A percentile compares a stretch with the other conserved stretches of the same genome.
Evolutionary conservation across 2,329 filamentous ascomycete species (phyloP).

Genomic region (Paracoccidioides brasiliensis): DNA sequence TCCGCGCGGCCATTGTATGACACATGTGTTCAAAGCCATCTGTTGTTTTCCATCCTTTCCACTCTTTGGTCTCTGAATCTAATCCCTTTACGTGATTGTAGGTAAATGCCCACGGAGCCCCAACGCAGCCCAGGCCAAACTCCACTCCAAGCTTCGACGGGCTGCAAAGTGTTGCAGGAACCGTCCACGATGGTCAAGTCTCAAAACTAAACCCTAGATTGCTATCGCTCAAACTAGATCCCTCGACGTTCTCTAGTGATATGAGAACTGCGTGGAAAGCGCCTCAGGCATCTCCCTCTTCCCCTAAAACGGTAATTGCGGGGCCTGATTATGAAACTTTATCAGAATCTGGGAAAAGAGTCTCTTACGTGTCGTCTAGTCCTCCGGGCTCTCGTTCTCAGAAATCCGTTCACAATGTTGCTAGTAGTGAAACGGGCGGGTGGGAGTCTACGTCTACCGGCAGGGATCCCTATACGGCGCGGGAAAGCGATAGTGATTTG

Average conservation of each 20-base stretch:
- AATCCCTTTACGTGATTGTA: constrained; percentile 7
- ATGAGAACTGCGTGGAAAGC: not conserved
- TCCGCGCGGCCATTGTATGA: constrained; percentile 3
- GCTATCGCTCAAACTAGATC: constrained; percentile 1
- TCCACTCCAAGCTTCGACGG: not conserved
- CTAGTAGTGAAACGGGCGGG: not conserved
- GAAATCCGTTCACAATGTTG: not conserved
- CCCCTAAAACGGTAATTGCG: not conserved
- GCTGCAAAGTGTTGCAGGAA: not conserved
- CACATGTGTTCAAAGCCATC: constrained; percentile 11
- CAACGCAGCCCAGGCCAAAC: not conserved
- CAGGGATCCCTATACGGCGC: not conserved
- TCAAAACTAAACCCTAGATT: not conserved
- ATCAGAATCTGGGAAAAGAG: not conserved
- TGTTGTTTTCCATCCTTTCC: constrained; percentile 4
- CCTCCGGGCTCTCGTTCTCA: not conserved
- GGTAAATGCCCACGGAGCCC: not conserved
- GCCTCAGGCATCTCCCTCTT: not conserved
- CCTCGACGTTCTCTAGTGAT: not conserved
- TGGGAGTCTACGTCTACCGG: no score
- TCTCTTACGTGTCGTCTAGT: no score
- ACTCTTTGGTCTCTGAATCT: not conserved
- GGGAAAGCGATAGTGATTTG: not conserved
- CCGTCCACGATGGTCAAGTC: not conserved
- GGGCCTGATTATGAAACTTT: not conserved